These are phyloP conservation scores for Nannochloris sp. DNA, from an alignment of 139 green algal genomes.

Conservation along the genomic window DNA sequence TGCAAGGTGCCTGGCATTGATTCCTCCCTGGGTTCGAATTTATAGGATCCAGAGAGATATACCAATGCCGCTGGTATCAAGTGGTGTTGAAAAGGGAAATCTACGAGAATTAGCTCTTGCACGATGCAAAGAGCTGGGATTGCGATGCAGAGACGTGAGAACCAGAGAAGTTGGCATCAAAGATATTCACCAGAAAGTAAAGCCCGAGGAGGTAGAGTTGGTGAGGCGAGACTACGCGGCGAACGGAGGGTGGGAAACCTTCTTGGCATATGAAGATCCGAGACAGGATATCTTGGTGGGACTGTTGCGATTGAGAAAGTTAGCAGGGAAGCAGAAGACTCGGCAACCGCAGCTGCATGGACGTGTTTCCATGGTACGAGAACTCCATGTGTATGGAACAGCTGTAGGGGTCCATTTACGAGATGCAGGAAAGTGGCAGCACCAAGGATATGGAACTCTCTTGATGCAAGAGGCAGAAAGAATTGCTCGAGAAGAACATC, in stretches of 20 bases:
- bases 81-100: constrained; percentile 93
- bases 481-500: constrained; percentile 82
- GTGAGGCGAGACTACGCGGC: constrained; percentile 88
- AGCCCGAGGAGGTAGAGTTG: constrained; percentile 84
- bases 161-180: constrained; percentile 94
- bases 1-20: constrained; percentile 77
- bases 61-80: constrained; percentile 94
- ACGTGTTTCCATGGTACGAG: constrained; percentile 78
- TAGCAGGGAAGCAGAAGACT: neutral
- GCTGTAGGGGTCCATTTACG: constrained; percentile 84
- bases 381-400: constrained; percentile 97
- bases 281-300: constrained; percentile 91
- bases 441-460: constrained; percentile 84
- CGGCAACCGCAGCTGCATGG: constrained; percentile 75
- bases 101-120: constrained; percentile 89
- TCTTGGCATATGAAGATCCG: constrained; percentile 90
- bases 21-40: constrained; percentile 87
- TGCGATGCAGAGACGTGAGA: constrained; percentile 83
- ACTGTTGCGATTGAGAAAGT: constrained; percentile 77
- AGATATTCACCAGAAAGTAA: constrained; percentile 84
- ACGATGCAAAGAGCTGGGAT: constrained; percentile 78
- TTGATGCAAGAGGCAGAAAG: constrained; percentile 91
- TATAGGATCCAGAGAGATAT: constrained; percentile 97
- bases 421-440: constrained; percentile 78
- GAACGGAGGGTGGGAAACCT: constrained; percentile 96